Evolutionary conservation across 2,329 filamentous ascomycete species (phyloP).

Genomic region (Botrytis deweyae): DNA sequence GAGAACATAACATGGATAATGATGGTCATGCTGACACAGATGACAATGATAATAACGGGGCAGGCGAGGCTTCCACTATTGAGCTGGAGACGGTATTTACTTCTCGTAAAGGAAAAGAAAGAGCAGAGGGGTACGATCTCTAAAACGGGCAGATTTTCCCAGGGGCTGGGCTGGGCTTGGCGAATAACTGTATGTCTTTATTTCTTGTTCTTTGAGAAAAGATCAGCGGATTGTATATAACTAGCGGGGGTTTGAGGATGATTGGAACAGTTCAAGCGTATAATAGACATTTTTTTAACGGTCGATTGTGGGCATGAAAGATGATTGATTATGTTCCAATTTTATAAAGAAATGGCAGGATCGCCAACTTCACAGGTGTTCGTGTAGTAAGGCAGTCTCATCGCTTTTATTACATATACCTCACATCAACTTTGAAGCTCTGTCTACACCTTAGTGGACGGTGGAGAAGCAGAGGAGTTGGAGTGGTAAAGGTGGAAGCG

Average conservation of each 20-base stretch:
- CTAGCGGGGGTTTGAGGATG: neutral
- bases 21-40: neutral
- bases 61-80: neutral
- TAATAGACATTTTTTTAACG: neutral
- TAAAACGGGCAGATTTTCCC: neutral
- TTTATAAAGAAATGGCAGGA: no score
- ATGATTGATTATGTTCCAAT: neutral
- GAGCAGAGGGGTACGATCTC: neutral
- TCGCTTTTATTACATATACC: neutral
- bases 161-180: neutral
- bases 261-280: neutral
- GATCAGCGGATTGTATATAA: neutral
- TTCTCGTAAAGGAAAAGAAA: neutral
- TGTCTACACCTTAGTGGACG: neutral
- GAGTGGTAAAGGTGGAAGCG: neutral
- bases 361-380: rapidly evolving
- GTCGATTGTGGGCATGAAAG: neutral
- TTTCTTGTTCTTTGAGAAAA: neutral
- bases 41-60: neutral
- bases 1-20: no score
- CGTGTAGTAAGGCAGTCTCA: neutral
- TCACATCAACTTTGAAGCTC: neutral
- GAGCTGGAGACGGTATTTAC: neutral
- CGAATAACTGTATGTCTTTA: neutral
- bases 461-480: neutral